Evolutionary conservation across 495 filamentous ascomycete genomes (phyloP).

Genomic region (Xylaria flabelliformis): DNA sequence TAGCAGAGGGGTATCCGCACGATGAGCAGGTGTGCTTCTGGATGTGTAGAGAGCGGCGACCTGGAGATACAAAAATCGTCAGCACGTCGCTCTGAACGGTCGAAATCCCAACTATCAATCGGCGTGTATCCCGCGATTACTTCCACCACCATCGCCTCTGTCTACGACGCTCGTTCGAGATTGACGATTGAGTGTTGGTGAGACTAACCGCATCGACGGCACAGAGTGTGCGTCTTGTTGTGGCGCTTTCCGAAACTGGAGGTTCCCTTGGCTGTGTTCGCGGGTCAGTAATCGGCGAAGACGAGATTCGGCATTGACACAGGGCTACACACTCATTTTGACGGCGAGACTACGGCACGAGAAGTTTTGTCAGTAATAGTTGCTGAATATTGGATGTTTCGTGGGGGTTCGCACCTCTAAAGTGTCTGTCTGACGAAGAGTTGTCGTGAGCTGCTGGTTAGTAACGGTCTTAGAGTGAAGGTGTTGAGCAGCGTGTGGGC

Average conservation of each 20-base stretch:
- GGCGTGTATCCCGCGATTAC: conserved; percentile 14
- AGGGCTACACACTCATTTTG: conserved; percentile 44
- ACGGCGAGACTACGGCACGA: conserved; percentile 35
- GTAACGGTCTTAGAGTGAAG: conserved; percentile 26
- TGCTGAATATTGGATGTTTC: not conserved
- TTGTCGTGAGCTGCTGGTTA: conserved; percentile 31
- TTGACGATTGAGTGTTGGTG: not conserved
- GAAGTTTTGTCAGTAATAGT: conserved; percentile 28
- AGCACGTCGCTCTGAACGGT: conserved; percentile 5
- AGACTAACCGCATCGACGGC: conserved; percentile 95
- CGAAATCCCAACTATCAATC: not conserved
- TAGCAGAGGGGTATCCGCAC: conserved; percentile 97
- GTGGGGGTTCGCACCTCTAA: conserved; percentile 34
- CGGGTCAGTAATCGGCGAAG: conserved; percentile 41
- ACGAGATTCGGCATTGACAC: conserved; percentile 12
- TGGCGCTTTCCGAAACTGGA: conserved; percentile 98
- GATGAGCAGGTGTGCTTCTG: conserved; percentile 98
- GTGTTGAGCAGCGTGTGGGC: conserved; percentile 29
- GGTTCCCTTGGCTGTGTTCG: conserved; percentile 79
- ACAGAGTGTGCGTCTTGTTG: conserved; percentile 99
- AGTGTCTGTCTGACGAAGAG: conserved; percentile 36
- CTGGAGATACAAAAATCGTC: conserved; percentile 50
- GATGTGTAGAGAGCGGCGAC: conserved; percentile 95
- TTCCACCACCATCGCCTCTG: conserved; percentile 4
- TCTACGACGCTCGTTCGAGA: conserved; percentile 16